Conservation (phyloP, 2,329 filamentous ascomycete genomes). For the Aureobasidium sp. region DNA sequence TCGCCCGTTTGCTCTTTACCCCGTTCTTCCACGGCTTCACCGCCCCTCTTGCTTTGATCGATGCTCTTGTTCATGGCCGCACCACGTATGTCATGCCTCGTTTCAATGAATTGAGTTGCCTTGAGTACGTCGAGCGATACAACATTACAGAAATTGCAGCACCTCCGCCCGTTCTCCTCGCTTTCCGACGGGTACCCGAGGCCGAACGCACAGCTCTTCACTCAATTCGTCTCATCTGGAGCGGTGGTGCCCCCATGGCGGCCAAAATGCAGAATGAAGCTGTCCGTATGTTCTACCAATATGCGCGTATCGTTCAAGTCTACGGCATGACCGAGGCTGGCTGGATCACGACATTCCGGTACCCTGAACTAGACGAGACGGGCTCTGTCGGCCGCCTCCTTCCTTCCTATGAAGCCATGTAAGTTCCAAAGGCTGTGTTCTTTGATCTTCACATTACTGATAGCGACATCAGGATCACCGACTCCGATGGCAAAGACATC, state of each 20-base stretch:
- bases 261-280: conserved; percentile 35
- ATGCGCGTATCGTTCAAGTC: conserved; percentile 41
- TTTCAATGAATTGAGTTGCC: conserved; percentile 37
- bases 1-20: conserved; percentile 42
- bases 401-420: conserved; percentile 32
- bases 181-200: conserved; percentile 28
- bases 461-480: conserved; percentile 17
- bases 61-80: conserved; percentile 40
- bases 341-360: conserved; percentile 40
- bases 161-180: conserved; percentile 39
- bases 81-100: conserved; percentile 43
- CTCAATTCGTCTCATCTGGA: conserved; percentile 39
- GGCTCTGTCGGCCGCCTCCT: conserved; percentile 44
- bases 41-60: conserved; percentile 40
- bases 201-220: conserved; percentile 32
- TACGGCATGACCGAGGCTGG: conserved; percentile 50
- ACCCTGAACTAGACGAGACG: conserved; percentile 33
- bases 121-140: conserved; percentile 35
- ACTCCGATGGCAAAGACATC: conserved; percentile 30
- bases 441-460: not conserved
- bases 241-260: conserved; percentile 44
- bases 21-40: conserved; percentile 51
- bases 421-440: not conserved
- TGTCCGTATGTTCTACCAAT: conserved; percentile 33
- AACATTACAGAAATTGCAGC: conserved; percentile 44